Evolutionary conservation across 441 rosid species (phyloP).

Genomic region (Flueggea neowawraea): DNA sequence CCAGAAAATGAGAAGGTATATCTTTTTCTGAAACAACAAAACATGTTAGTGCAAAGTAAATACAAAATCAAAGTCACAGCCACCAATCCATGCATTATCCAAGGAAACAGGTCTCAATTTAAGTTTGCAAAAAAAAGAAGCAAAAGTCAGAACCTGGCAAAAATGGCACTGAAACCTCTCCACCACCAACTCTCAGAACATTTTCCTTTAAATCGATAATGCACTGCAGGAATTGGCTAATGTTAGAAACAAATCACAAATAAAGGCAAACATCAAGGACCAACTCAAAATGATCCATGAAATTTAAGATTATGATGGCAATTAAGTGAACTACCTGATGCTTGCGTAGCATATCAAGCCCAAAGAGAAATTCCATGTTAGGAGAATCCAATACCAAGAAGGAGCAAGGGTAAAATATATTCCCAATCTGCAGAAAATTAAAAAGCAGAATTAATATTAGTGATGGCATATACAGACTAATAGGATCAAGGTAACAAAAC

Average conservation of each 20-base stretch:
- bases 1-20: slow-evolving; percentile 72
- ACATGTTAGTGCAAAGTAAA: slow-evolving; percentile 1
- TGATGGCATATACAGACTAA: background rate
- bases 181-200: slow-evolving; percentile 90
- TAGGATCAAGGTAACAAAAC: background rate
- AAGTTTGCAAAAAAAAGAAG: background rate
- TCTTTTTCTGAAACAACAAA: slow-evolving; percentile 69
- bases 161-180: slow-evolving; percentile 97
- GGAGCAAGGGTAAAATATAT: slow-evolving; percentile 85
- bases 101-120: background rate
- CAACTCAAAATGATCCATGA: no score
- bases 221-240: slow-evolving; percentile 44
- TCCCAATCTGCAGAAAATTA: slow-evolving; percentile 63
- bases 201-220: slow-evolving; percentile 89
- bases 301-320: background rate
- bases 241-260: slow-evolving; percentile 12
- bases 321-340: slow-evolving; percentile 63
- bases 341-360: slow-evolving; percentile 99
- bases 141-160: slow-evolving; percentile 57
- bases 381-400: slow-evolving; percentile 92
- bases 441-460: slow-evolving; percentile 1
- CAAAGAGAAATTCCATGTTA: slow-evolving; percentile 96
- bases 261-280: slow-evolving; percentile 1
- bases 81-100: no score
- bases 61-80: no score